Percentiles rank a stretch among this genome's conserved stretches.
Conservation (phyloP, 345 rosid species). For the Hibiscus mutabilis region DNA sequence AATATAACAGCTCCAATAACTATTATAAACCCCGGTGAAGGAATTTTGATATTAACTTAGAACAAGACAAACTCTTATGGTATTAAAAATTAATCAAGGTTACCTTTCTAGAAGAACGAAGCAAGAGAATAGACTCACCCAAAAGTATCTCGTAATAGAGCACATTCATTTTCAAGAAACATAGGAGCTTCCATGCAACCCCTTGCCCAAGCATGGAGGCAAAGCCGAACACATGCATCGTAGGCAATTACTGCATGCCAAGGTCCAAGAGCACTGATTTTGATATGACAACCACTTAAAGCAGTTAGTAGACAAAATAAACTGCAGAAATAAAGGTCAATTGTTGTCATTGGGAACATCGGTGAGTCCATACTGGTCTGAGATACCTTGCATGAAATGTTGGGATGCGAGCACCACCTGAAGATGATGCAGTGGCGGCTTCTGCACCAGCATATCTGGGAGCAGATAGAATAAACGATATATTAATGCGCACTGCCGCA, state of each 20-base stretch:
- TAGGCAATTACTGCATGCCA: slow-evolving; percentile 98
- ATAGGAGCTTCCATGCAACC: slow-evolving; percentile 97
- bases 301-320: slow-evolving; percentile 8
- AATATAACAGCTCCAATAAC: neutral
- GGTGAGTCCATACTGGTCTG: neutral
- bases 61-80: neutral
- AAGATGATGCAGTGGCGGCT: slow-evolving; percentile 34
- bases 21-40: neutral
- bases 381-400: slow-evolving; percentile 84
- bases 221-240: slow-evolving; percentile 93
- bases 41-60: neutral
- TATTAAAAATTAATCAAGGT: neutral
- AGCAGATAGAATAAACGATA: slow-evolving; percentile 8
- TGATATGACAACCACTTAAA: slow-evolving; percentile 5
- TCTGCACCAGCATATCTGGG: slow-evolving; percentile 47
- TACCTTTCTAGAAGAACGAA: neutral
- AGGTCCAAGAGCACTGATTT: slow-evolving; percentile 77
- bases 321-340: slow-evolving; percentile 1
- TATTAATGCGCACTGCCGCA: neutral
- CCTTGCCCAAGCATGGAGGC: slow-evolving; percentile 98
- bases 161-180: slow-evolving; percentile 91
- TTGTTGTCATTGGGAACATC: neutral
- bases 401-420: slow-evolving; percentile 63
- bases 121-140: slow-evolving; percentile 43
- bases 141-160: slow-evolving; percentile 72